Evolutionary conservation across 306 rosid species (phyloP), one percentile per base, ranked within the genome.

Genomic region (Luffa aegyptiaca): DNA sequence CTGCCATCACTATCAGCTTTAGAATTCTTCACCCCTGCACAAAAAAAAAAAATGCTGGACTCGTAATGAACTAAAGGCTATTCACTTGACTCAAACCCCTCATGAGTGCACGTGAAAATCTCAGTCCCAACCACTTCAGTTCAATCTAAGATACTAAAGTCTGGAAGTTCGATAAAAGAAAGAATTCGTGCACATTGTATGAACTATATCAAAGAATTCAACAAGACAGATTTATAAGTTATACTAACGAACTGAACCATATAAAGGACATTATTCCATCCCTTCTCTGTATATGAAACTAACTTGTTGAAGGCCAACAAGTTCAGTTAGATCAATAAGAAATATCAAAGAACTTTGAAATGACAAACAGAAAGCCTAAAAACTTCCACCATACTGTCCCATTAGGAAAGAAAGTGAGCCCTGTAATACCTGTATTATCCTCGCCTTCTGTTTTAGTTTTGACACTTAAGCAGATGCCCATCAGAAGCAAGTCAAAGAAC

Each of bases 381-480:
- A 52, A 49, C 65, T 36, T 65, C 26, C 72, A 36, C 31, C 49
- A 66, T 17, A 68, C 20, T 35, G 17, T 41, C 11, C 39, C 51
- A 10, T 26, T 72, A 48, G 21, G 79, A 68, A 81, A 10, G 65
- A 11, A 21, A 26, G 83, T 65, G 77, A 51, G 78, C 45, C 20
- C 14, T 31, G 12, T 5, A 33, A 51, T 73, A 73, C 93, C 91
- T 71, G 83, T 46, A 59, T 65, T 71, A 70, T 65, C 66, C 65
- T 26, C 80, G 68, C 72, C 75, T 74, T 66, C 89, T 17, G 83
- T 82, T 80, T 75, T 87, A 63, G 81, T 52, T 61, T 73, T 83
- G 74, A 78, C 37, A 42, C 92, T 80, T 10, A 84, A 78, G 84
- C 94, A 88, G 82, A 79, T 21, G 73, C 94, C 92, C 94, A 90